These are phyloP conservation scores for Diplodia corticola DNA, from an alignment of 2,329 filamentous ascomycete species.

Conservation along the genomic window DNA sequence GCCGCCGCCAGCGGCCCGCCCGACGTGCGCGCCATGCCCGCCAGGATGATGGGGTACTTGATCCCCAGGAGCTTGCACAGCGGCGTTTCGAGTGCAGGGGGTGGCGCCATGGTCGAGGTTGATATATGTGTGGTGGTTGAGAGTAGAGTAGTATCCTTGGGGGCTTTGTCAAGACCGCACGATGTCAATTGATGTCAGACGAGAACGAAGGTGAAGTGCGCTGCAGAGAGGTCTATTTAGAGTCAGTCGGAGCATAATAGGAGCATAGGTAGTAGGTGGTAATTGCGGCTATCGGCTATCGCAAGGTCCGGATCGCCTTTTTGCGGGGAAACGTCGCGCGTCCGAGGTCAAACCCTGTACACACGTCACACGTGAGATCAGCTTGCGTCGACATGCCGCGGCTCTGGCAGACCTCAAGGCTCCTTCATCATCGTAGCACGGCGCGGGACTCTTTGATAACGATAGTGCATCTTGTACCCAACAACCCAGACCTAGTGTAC, in stretches of 20 bases:
- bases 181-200: background rate
- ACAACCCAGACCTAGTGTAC: slow-evolving; percentile 15
- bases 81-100: slow-evolving; percentile 37
- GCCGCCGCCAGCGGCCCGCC: slow-evolving; percentile 42
- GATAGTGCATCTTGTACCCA: slow-evolving; percentile 13
- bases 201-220: background rate
- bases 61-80: slow-evolving; percentile 68
- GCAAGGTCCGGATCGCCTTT: slow-evolving; percentile 13
- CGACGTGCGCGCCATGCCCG: slow-evolving; percentile 85
- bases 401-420: background rate
- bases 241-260: background rate
- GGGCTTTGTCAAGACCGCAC: background rate
- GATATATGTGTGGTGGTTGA: background rate
- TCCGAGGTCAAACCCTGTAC: slow-evolving; percentile 9
- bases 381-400: background rate
- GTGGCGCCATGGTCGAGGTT: slow-evolving; percentile 32
- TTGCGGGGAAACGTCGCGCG: slow-evolving; percentile 10
- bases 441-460: background rate
- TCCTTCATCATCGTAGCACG: background rate
- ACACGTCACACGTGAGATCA: slow-evolving; percentile 11
- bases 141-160: background rate
- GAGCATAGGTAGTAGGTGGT: background rate
- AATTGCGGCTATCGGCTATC: background rate
- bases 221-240: background rate
- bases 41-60: slow-evolving; percentile 84